phyloP scores from a whole-genome alignment of 108 stramenopile genomes.

The Cyclostephanos tholiformis region DNA sequence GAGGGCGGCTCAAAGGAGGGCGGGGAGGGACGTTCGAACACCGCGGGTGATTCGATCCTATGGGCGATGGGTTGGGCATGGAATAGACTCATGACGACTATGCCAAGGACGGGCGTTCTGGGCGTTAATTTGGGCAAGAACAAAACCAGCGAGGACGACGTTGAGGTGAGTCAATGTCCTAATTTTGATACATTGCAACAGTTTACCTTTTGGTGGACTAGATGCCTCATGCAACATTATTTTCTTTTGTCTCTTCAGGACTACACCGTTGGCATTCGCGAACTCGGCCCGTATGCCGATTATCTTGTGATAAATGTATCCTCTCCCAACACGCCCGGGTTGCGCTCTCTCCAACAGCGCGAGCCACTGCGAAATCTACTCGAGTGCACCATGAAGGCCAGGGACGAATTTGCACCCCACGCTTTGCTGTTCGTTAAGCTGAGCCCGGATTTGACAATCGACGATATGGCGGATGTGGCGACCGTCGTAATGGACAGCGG shows the following conservation, averaged over 20 bases:
- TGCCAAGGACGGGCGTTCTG: conserved; percentile 50
- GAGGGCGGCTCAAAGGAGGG: background rate
- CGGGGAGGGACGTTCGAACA: background rate
- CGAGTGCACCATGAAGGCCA: conserved; percentile 54
- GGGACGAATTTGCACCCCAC: conserved; percentile 49
- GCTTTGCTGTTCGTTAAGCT: conserved; percentile 93
- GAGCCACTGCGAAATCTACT: conserved; percentile 68
- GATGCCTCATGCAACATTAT: background rate
- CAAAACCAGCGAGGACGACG: conserved; percentile 67
- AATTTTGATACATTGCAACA: background rate
- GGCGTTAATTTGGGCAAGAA: conserved; percentile 97
- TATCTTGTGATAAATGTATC: conserved; percentile 95
- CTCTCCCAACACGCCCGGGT: conserved; percentile 93
- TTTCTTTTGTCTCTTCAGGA: conserved; percentile 43
- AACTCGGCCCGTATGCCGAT: conserved; percentile 88
- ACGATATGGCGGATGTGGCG: conserved; percentile 82
- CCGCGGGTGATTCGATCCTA: conserved; percentile 4
- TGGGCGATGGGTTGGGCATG: conserved; percentile 38
- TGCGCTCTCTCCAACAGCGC: conserved; percentile 80
- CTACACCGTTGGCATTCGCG: conserved; percentile 76
- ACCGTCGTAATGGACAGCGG: conserved; percentile 54
- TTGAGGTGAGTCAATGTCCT: conserved; percentile 31
- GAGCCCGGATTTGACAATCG: conserved; percentile 86
- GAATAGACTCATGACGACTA: conserved; percentile 20
- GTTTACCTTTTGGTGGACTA: background rate